Evolutionary conservation across 1,284 basidiomycete species (phyloP).

Genomic region (Tilletia walkeri): DNA sequence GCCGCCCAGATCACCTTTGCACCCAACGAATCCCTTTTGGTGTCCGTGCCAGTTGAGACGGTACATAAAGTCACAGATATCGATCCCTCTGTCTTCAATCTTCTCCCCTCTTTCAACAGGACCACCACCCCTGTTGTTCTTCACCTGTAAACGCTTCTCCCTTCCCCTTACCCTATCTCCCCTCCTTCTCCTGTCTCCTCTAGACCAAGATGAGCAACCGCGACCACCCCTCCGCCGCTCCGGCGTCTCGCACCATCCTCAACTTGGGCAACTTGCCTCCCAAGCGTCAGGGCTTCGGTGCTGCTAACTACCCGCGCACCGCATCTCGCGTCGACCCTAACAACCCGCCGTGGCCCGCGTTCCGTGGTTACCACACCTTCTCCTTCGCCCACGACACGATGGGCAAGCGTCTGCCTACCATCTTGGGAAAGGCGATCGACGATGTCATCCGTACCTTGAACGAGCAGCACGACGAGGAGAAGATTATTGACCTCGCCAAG

Average conservation of each 20-base stretch:
- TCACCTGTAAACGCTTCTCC: too few species aligned
- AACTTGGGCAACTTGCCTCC: constrained; percentile 55
- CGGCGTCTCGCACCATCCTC: constrained; percentile 52
- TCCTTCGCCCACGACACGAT: constrained; percentile 81
- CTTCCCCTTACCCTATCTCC: too few species aligned
- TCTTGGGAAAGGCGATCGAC: constrained; percentile 92
- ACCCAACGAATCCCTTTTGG: too few species aligned
- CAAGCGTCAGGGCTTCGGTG: constrained; percentile 29
- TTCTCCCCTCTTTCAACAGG: too few species aligned
- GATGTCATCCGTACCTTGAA: constrained; percentile 88
- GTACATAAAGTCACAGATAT: too few species aligned
- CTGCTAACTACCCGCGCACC: constrained; percentile 36
- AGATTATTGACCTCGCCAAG: constrained; percentile 76
- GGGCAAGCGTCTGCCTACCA: constrained; percentile 89
- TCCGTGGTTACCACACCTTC: constrained; percentile 83
- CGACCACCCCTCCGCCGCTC: constrained; percentile 47
- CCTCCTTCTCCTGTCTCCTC: not conserved
- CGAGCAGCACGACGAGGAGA: constrained; percentile 71
- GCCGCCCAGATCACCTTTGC: too few species aligned
- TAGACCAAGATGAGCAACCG: constrained; percentile 37
- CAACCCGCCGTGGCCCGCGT: constrained; percentile 90
- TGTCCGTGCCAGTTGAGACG: too few species aligned
- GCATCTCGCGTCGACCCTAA: constrained; percentile 66
- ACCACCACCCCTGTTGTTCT: too few species aligned
- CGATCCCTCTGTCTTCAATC: too few species aligned